Percentiles rank a stretch among this genome's conserved stretches.
These are phyloP conservation scores for Botrytis galanthina DNA, from an alignment of 2,329 filamentous ascomycete genomes.

Conservation along the genomic window DNA sequence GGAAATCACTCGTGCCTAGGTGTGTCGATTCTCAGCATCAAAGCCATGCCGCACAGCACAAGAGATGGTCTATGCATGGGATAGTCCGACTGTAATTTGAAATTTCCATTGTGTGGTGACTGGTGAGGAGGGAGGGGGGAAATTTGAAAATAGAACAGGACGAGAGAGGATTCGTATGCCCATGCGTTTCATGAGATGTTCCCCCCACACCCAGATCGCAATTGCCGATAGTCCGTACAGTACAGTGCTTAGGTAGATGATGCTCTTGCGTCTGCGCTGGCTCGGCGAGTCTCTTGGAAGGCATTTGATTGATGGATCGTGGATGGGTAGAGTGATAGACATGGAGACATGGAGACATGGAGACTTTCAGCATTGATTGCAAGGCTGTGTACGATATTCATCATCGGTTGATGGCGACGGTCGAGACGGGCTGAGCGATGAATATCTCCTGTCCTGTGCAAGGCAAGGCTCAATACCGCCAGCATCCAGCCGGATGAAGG, in stretches of 20 bases:
- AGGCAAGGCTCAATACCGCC: background rate
- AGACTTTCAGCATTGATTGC: constrained; percentile 1
- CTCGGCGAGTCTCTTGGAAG: background rate
- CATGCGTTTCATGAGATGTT: constrained; percentile 8
- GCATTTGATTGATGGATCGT: background rate
- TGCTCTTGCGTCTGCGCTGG: background rate
- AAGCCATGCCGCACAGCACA: constrained; percentile 29
- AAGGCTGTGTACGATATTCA: constrained; percentile 14
- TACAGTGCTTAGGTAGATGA: background rate
- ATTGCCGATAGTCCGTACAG: background rate
- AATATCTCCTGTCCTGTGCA: background rate
- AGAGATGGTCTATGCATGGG: constrained; percentile 28
- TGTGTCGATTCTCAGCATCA: background rate
- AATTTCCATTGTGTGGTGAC: constrained; percentile 21
- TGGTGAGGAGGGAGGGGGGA: constrained; percentile 11
- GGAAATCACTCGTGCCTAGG: background rate
- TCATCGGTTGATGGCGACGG: background rate
- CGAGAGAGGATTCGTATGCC: constrained; percentile 10
- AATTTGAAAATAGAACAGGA: constrained; percentile 13
- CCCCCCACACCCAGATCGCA: constrained; percentile 9
- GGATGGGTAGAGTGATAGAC: no score
- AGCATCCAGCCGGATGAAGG: constrained; percentile 12
- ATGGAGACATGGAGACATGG: background rate
- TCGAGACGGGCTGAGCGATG: constrained; percentile 10
- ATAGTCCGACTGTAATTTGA: constrained; percentile 14